Percentiles rank a stretch among this genome's conserved stretches.
Conservation (phyloP, 305 asterid species). For the Andrographis paniculata region DNA sequence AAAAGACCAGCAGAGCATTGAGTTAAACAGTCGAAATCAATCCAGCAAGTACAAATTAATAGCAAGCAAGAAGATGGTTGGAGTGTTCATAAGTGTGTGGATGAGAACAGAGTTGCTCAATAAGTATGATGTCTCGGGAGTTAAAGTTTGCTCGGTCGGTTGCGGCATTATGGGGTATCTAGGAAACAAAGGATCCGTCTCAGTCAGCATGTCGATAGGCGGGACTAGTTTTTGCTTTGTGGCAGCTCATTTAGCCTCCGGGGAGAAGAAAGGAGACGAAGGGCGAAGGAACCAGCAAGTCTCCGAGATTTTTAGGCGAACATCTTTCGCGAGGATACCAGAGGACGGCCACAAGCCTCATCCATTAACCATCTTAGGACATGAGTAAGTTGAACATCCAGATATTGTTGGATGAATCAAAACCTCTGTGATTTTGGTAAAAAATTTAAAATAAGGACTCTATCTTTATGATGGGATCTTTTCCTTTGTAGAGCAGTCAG, state of each 20-base stretch:
- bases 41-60: constrained; percentile 45
- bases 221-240: constrained; percentile 84
- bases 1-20: constrained; percentile 18
- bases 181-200: constrained; percentile 89
- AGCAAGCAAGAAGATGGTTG: constrained; percentile 97
- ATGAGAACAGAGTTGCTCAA: constrained; percentile 54
- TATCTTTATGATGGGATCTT: constrained; percentile 17
- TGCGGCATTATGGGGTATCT: constrained; percentile 92
- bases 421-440: too few relatives aligned
- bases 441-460: too few relatives aligned
- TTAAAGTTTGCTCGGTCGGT: constrained; percentile 71
- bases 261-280: constrained; percentile 92
- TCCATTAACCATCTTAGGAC: constrained; percentile 80
- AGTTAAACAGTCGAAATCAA: constrained; percentile 14
- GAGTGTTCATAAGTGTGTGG: constrained; percentile 92
- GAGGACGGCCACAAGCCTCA: constrained; percentile 35
- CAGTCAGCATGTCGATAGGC: constrained; percentile 65
- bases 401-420: too few relatives aligned
- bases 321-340: constrained; percentile 50
- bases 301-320: constrained; percentile 69
- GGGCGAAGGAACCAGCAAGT: constrained; percentile 81
- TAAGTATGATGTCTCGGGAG: constrained; percentile 42
- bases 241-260: constrained; percentile 90
- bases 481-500: constrained; percentile 55
- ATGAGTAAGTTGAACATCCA: constrained; percentile 58